Evolutionary conservation across 768 basidiomycete genomes (phyloP), one percentile per base, ranked within the genome.

Genomic region (Boletus vinaceobasis): DNA sequence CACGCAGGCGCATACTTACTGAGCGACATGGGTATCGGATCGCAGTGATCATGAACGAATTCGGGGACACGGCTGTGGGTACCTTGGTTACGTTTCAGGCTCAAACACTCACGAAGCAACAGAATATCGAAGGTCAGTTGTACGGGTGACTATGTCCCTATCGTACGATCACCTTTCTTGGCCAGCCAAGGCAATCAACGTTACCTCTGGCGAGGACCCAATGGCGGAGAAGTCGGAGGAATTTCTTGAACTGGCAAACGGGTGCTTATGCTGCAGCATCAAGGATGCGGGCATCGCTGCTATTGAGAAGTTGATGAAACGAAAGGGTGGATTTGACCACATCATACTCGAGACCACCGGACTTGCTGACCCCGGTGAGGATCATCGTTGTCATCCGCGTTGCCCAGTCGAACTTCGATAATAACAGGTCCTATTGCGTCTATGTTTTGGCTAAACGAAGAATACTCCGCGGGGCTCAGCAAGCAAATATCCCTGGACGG

Each of bases 31-130:
- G 96, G 4, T 93, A 94, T 66, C 84, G 90, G 36, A 97, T 99
- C 52, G 96, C 96, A 5, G 96, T 99, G 21, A 97, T 96, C 59
- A 94, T 97, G 92, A 97, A 96, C 65, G 93, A 95, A 71, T 98
- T 98, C 67, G 96, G 93, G 9, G 94, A 97, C 67, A 94, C 94
- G 19, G 91, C 92, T 62, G 90, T 91, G 64, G 65, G 85, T 75
- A 36, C 38, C 42, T 38, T 39, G 46, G 36, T 51, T 36, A 32
- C 32, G 17, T 35, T 44, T 57, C 55, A 23, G 51, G 23, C 45
- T 48, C 59, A 43, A 65, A 60, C 36, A 62, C 65, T 60, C 47
- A 66, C 43, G 52, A 47, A 21, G 17, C 21, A 27, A 9, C 63
- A 91, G 89, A 96, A 93, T 65, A 97, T 98, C 52, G 95, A 98